phyloP scores from a whole-genome alignment of 1,284 basidiomycete genomes.

The Trichosporon sp. region DNA sequence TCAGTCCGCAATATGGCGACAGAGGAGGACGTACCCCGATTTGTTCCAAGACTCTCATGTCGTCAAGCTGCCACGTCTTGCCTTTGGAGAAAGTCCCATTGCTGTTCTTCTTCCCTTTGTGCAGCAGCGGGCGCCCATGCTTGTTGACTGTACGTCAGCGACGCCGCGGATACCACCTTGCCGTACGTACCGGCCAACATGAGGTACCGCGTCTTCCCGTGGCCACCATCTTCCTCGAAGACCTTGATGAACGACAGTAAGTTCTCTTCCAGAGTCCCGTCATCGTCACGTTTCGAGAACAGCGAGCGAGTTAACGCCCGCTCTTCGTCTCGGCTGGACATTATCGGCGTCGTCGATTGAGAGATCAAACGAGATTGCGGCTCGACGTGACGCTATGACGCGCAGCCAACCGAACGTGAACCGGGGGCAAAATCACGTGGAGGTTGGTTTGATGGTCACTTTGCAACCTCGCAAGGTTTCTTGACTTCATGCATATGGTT shows the following conservation, averaged over 20 bases:
- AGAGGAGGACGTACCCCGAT: constrained; percentile 57
- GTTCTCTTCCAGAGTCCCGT: constrained; percentile 63
- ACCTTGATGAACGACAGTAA: constrained; percentile 85
- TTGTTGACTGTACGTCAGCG: constrained; percentile 56
- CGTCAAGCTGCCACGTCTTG: constrained; percentile 88
- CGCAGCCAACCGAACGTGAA: not conserved
- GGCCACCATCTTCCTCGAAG: constrained; percentile 67
- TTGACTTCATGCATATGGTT: not conserved
- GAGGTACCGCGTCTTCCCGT: constrained; percentile 74
- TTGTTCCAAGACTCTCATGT: constrained; percentile 75
- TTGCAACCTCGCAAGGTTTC: not conserved
- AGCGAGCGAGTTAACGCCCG: constrained; percentile 69
- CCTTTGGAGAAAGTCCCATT: constrained; percentile 95
- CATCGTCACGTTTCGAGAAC: constrained; percentile 63
- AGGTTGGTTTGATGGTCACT: not conserved
- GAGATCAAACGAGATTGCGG: not conserved
- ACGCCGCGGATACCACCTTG: not conserved
- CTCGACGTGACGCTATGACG: not conserved
- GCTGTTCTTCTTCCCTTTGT: constrained; percentile 94
- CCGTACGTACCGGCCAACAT: constrained; percentile 72
- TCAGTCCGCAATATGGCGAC: not conserved
- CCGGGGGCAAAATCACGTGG: constrained; percentile 3
- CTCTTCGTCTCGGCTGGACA: constrained; percentile 4
- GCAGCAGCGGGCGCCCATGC: constrained; percentile 67
- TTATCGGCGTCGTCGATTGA: not conserved